Percentiles rank a stretch among this genome's conserved stretches.
Evolutionary conservation across 306 rosid genomes (phyloP).

Genomic region (Lupinus albus): DNA sequence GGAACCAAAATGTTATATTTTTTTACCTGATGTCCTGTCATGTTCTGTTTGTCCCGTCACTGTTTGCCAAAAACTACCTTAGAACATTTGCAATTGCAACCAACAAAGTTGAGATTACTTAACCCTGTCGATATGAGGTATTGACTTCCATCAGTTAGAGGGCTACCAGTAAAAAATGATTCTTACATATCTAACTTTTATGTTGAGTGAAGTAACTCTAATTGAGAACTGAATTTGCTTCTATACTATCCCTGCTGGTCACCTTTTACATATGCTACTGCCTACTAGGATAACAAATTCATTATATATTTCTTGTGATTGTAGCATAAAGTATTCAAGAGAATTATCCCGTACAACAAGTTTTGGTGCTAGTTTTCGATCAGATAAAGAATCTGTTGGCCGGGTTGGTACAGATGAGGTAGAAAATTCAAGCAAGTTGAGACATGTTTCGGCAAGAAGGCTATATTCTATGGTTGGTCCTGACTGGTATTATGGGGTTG

Average conservation of each 20-base stretch:
- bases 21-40: too few relatives aligned
- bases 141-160: background rate
- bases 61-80: too few relatives aligned
- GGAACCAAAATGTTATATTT: too few relatives aligned
- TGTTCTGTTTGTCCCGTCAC: too few relatives aligned
- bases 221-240: constrained; percentile 23
- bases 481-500: constrained; percentile 82
- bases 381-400: constrained; percentile 81
- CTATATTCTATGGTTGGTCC: constrained; percentile 86
- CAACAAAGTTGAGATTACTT: background rate
- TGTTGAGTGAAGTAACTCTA: background rate
- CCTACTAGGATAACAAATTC: constrained; percentile 1
- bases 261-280: constrained; percentile 5
- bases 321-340: constrained; percentile 66
- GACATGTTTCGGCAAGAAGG: constrained; percentile 57
- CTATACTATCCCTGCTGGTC: background rate
- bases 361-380: constrained; percentile 80
- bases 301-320: constrained; percentile 28
- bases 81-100: background rate
- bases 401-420: constrained; percentile 59
- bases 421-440: constrained; percentile 50
- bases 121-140: background rate
- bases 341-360: constrained; percentile 76
- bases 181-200: background rate
- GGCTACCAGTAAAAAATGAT: background rate